These are phyloP conservation scores for Aureobasidium musti DNA, from an alignment of 2,329 filamentous ascomycete species.

Conservation along the genomic window DNA sequence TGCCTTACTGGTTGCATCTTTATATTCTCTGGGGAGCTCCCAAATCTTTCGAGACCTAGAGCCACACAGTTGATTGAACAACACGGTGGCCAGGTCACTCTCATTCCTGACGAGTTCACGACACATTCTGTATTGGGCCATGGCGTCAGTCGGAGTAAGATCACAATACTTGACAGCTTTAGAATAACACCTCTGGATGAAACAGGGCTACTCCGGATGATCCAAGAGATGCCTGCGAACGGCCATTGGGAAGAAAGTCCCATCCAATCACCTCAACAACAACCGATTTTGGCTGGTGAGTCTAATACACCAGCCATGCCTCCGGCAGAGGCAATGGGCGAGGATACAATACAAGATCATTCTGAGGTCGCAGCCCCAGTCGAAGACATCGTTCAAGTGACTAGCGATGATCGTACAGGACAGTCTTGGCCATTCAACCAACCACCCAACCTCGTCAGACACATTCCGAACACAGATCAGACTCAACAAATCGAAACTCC, in stretches of 20 bases:
- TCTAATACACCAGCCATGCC: background rate
- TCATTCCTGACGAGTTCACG: background rate
- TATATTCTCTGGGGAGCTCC: background rate
- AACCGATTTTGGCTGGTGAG: background rate
- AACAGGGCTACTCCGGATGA: background rate
- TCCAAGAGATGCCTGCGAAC: background rate
- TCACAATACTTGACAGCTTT: background rate
- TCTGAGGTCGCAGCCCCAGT: background rate
- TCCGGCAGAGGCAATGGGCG: background rate
- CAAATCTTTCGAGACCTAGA: background rate
- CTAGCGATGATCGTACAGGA: background rate
- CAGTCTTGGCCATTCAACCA: background rate
- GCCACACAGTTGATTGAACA: background rate
- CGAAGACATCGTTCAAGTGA: background rate
- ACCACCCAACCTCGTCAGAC: conserved; percentile 1
- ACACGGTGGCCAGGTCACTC: background rate
- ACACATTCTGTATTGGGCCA: background rate
- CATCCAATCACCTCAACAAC: background rate
- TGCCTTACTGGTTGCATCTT: background rate
- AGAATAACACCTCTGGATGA: background rate
- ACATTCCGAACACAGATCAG: background rate
- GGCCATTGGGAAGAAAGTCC: conserved; percentile 6
- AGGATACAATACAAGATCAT: background rate
- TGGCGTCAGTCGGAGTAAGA: background rate
- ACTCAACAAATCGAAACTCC: no score